Conservation (phyloP, 164 flowering plant species). For the Nymphaea thermarum region DNA sequence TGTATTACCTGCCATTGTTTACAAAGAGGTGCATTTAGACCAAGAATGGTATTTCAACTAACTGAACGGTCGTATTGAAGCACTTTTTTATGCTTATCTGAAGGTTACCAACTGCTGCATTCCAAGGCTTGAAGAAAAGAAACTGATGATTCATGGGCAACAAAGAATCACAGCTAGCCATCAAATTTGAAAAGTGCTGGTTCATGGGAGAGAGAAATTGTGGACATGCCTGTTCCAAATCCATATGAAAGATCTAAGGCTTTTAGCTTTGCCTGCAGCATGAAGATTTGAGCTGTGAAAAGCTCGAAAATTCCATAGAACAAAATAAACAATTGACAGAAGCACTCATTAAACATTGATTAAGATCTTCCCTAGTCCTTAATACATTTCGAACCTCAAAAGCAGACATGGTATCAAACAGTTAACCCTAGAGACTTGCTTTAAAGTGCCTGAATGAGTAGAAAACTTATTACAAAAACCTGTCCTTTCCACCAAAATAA, state of each 20-base stretch:
- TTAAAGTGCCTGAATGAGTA: no score
- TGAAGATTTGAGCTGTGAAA: slow-evolving; percentile 57
- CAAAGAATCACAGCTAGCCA: neutral
- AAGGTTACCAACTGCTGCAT: neutral
- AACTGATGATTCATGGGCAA: neutral
- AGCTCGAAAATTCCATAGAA: slow-evolving; percentile 56
- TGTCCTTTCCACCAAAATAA: no score
- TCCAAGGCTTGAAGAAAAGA: neutral
- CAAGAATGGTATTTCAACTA: no score
- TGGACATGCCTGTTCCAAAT: slow-evolving; percentile 49
- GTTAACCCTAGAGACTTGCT: neutral
- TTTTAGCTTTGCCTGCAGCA: slow-evolving; percentile 67
- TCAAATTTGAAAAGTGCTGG: neutral
- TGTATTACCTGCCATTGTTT: slow-evolving; percentile 57
- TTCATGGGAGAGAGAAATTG: neutral
- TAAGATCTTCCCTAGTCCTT: neutral
- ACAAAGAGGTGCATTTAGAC: slow-evolving; percentile 1
- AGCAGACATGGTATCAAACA: neutral
- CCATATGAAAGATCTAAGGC: slow-evolving; percentile 76
- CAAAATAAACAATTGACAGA: no score
- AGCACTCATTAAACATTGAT: neutral
- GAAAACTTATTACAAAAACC: no score
- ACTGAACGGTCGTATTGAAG: no score
- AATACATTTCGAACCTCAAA: neutral
- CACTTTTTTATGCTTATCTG: neutral